Evolutionary conservation across 208 protist genomes (phyloP).

Genomic region (Trypanosomatidae sp.): DNA sequence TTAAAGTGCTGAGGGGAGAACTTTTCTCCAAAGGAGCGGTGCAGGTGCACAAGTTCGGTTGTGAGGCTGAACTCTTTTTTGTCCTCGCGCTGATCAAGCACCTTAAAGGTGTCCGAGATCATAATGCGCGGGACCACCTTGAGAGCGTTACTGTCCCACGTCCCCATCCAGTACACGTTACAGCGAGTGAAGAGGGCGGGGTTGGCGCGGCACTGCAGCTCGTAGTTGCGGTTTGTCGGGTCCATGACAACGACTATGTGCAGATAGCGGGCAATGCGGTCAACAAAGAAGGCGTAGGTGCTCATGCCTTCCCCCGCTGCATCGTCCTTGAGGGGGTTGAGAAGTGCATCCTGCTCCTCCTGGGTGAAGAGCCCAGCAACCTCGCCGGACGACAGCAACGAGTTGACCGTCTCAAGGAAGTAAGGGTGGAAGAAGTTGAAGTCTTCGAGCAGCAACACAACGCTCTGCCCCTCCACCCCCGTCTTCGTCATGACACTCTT

Average conservation of each 20-base stretch:
- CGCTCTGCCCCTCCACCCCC: constrained; percentile 88
- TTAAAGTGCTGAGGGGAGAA: constrained; percentile 94
- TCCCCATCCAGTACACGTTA: constrained; percentile 96
- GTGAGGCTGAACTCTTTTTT: constrained; percentile 90
- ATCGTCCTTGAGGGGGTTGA: constrained; percentile 93
- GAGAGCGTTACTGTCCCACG: constrained; percentile 91
- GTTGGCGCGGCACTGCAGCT: constrained; percentile 92
- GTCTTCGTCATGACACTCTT: constrained; percentile 91
- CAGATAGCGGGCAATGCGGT: constrained; percentile 90
- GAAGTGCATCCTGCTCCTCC: constrained; percentile 96
- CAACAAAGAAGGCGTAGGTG: constrained; percentile 90
- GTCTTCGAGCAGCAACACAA: constrained; percentile 96
- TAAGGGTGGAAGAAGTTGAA: constrained; percentile 90
- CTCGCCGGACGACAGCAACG: constrained; percentile 96
- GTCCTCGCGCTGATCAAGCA: constrained; percentile 64
- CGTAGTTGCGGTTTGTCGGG: constrained; percentile 92
- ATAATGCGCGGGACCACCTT: constrained; percentile 89
- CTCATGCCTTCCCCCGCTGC: constrained; percentile 80
- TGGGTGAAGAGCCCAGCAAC: constrained; percentile 95
- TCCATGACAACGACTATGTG: constrained; percentile 97
- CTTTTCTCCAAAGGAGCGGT: constrained; percentile 63
- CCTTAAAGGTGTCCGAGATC: constrained; percentile 80
- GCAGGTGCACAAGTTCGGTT: constrained; percentile 88
- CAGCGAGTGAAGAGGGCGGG: constrained; percentile 97
- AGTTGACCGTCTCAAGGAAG: constrained; percentile 96